Evolutionary conservation across 345 rosid genomes (phyloP).

Genomic region (Eucalyptus cloeziana): DNA sequence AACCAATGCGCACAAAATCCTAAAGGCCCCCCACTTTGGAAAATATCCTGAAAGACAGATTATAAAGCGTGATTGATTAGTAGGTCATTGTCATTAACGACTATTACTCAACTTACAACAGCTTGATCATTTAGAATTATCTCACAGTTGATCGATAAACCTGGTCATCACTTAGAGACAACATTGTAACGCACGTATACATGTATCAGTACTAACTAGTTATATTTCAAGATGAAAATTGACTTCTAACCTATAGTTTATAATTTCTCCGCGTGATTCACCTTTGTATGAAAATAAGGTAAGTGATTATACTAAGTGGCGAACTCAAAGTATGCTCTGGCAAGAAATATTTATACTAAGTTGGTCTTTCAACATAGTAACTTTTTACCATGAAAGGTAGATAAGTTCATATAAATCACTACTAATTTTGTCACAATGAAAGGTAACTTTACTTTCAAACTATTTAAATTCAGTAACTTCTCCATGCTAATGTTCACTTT

Average conservation of each 20-base stretch:
- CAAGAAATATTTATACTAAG: not conserved
- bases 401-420: not conserved
- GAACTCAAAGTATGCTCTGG: not conserved
- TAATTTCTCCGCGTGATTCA: not conserved
- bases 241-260: not conserved
- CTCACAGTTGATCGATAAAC: not conserved
- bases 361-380: not conserved
- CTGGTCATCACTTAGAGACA: not conserved
- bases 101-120: not conserved
- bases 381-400: not conserved
- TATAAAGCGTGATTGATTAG: not conserved
- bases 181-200: not conserved
- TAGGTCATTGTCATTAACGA: not conserved
- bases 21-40: not conserved
- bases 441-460: not conserved
- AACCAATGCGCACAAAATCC: not conserved
- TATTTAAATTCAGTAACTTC: not conserved
- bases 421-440: not conserved
- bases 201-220: not conserved
- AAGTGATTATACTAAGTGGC: not conserved
- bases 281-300: not conserved
- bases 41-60: not conserved
- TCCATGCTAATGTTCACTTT: not conserved
- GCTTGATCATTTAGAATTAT: not conserved
- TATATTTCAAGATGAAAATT: not conserved